Conservation (phyloP, 441 rosid genomes). For the Adansonia grandidieri region DNA sequence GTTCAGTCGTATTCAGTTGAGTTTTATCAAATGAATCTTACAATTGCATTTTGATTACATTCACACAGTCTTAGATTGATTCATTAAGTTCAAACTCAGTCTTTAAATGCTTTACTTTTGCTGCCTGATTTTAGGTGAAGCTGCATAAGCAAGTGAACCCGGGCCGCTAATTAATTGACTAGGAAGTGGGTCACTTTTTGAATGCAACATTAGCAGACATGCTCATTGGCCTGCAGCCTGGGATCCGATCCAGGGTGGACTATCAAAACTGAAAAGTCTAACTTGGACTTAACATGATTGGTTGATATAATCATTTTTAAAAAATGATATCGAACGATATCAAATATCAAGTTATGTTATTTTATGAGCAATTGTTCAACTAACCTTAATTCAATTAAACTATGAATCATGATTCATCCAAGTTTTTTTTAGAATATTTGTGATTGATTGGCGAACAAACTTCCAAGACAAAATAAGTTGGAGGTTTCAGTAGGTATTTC, state of each 20-base stretch:
- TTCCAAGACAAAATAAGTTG: constrained; percentile 9
- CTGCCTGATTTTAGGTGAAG: neutral
- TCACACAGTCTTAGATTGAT: constrained; percentile 13
- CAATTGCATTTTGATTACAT: constrained; percentile 15
- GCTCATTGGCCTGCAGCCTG: neutral
- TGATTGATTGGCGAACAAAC: neutral
- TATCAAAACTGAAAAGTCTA: no score
- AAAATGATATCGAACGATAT: no score
- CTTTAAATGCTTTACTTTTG: constrained; percentile 9
- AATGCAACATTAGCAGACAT: constrained; percentile 19
- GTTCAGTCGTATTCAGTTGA: constrained; percentile 35
- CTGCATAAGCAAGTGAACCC: neutral
- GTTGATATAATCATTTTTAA: no score
- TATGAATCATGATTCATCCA: neutral
- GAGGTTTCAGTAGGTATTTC: neutral
- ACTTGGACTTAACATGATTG: no score
- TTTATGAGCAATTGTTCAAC: neutral
- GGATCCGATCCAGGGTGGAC: no score
- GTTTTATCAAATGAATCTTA: constrained; percentile 22
- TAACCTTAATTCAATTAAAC: neutral
- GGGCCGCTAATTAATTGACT: constrained; percentile 11
- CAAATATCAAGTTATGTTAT: no score
- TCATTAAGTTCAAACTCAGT: neutral
- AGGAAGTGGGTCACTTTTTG: constrained; percentile 27
- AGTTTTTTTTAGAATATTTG: neutral